Evolutionary conservation across 768 basidiomycete species (phyloP), one percentile per base, ranked within the genome.

Genomic region (Mycena sanguinolenta): DNA sequence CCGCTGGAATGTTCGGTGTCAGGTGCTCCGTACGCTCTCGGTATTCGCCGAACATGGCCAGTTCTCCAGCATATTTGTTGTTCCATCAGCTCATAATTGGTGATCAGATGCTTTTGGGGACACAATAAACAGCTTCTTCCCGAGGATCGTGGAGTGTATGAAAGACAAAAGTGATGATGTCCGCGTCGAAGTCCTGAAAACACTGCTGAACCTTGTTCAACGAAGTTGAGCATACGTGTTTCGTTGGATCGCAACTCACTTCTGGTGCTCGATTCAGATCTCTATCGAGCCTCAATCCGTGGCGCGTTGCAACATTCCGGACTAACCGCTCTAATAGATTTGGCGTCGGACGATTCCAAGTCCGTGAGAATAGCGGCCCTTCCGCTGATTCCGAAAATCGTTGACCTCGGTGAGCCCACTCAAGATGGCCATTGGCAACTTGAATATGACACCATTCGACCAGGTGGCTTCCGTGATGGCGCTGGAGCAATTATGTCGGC

Each of bases 331-430:
- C 13, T 64, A n/a, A 13, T 44, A 10, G 46, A 38, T 2, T 34
- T 64, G 7, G 30, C 38, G 5, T 30, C 53, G 27, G 63, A 64
- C 52, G 27, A 7, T 19, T 34, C 23, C 25, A 64, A 30, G 28
- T 27, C 10, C 17, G 39, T 64, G 53, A 64, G 46, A 54, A 39
- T 64, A n/a, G n/a, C n/a, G n/a, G n/a, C n/a, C n/a, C n/a, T n/a
- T n/a, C n/a, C n/a, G n/a, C n/a, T n/a, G n/a, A 16, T 64, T 64
- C 53, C 53, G 38, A 64, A 54, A 55, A 27, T 64, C 12, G 14
- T 55, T 25, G 38, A 64, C 30, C 36, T 55, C 34, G 39, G 63
- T 64, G n/a, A n/a, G n/a, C n/a, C n/a, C n/a, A n/a, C n/a, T n/a
- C n/a, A n/a, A 42, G 39, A 16, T 2, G 17, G n/a, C 38, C 38